Conservation (phyloP, 306 rosid genomes). For the peach (Prunus persica) region Prunus_persica_NCBIv2 NC_034009.1:26270001-26270500, state of each 20-base stretch:
- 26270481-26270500: constrained; percentile 43
- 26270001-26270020: constrained; percentile 46
- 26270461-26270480: constrained; percentile 59
- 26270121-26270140: constrained; percentile 53
- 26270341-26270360: constrained; percentile 55
- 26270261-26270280: constrained; percentile 48
- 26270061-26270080: constrained; percentile 63
- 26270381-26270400: constrained; percentile 56
- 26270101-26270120: constrained; percentile 49
- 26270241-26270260: constrained; percentile 57
- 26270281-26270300: constrained; percentile 92
- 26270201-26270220: constrained; percentile 86
- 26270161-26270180: constrained; percentile 55
- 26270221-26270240: constrained; percentile 54
- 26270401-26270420: constrained; percentile 65
- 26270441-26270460: constrained; percentile 66
- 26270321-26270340: constrained; percentile 41
- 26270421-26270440: constrained; percentile 39
- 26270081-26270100: constrained; percentile 70
- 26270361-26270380: constrained; percentile 61
- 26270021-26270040: constrained; percentile 32
- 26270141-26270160: constrained; percentile 51
- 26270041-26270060: constrained; percentile 50
- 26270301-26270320: constrained; percentile 45
- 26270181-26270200: constrained; percentile 66